Base-by-base conservation (phyloP, 2,329 filamentous ascomycete genomes). In the Orbilia javanica region DNA sequence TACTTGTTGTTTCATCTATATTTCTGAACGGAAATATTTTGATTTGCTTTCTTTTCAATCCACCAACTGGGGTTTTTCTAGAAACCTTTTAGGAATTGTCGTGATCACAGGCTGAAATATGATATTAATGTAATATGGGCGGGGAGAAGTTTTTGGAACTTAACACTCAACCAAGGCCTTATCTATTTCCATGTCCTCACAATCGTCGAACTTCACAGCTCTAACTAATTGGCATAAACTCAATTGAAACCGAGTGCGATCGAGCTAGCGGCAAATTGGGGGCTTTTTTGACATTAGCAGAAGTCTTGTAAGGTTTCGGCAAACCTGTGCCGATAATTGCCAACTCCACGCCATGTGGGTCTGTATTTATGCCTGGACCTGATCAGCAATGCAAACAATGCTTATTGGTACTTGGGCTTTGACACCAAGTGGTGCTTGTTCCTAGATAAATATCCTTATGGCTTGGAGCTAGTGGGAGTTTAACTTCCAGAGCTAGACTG, bases 291-390 rank as follows among this genome's bases (percentile, higher is more conserved):
- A 15, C 13, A 39, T 39, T 39, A 13, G 36, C 11, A 39, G 10
- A 39, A 39, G 13, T 7, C 29, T 4, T 3, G n/a, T 27, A 6
- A 13, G 18, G 31, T 7, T 8, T 57, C 29, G 52, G 52, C 52
- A 57, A 57, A 36, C 29, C 8, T 20, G 52, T 57, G 52, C 52
- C 52, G 52, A 44, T 8, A n/a, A 20, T 44, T 8, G 42, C n/a
- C 29, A 31, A 20, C 52, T n/a, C 52, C 29, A 34, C 13, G 29
- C 42, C 42, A 44, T 44, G 42, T 57, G 52, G 52, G 52, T 57
- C 52, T 13, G 31, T 11, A 20, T 22, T 36, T n/a, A 25, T 53
- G 27, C 34, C 50, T 31, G 10, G 31, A 6, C 29, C 52, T 57
- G 52, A 57, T 57, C 52, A 36, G 10, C 52, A 39, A 20, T 36